Percentiles rank a stretch among this genome's conserved stretches.
Conservation (phyloP, 371 early-diverging fungal species). For the Synchytrium microbalum region DNA sequence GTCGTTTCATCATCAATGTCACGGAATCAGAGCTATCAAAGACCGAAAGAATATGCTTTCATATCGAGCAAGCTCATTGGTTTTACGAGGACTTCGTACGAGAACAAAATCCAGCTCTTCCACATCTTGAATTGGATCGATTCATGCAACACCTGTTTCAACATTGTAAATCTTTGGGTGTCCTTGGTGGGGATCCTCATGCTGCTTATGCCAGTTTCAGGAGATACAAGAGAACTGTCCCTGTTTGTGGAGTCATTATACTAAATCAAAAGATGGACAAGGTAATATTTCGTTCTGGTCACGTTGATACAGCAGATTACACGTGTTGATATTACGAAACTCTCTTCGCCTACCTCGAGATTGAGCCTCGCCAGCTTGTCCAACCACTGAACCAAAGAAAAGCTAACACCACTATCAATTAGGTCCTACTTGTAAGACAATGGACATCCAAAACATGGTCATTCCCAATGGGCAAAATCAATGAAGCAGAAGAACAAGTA, state of each 20-base stretch:
- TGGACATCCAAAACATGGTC: conserved; percentile 90
- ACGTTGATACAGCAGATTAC: conserved; percentile 7
- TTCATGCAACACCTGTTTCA: conserved; percentile 51
- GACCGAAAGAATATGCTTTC: conserved; percentile 94
- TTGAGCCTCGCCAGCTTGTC: too few relatives aligned
- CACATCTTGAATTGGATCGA: conserved; percentile 69
- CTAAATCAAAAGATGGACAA: conserved; percentile 79
- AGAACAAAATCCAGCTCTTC: conserved; percentile 67
- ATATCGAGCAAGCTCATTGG: conserved; percentile 99
- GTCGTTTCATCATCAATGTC: conserved; percentile 96
- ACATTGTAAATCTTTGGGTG: conserved; percentile 60
- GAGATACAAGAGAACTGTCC: conserved; percentile 94
- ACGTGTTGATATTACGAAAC: background rate
- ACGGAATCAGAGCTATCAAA: conserved; percentile 85
- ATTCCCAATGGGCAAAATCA: conserved; percentile 99
- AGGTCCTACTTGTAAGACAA: conserved; percentile 82
- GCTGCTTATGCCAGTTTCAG: conserved; percentile 83
- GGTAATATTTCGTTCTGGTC: conserved; percentile 25
- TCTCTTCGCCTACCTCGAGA: too few relatives aligned
- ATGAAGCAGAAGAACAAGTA: conserved; percentile 85
- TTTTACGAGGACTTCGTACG: conserved; percentile 97
- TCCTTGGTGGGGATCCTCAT: conserved; percentile 83
- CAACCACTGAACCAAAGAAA: too few relatives aligned
- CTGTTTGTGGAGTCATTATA: conserved; percentile 98
- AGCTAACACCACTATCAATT: too few relatives aligned